Evolutionary conservation across 805 yeast species (phyloP).

Genomic region (Kodamaea neixiangensis): DNA sequence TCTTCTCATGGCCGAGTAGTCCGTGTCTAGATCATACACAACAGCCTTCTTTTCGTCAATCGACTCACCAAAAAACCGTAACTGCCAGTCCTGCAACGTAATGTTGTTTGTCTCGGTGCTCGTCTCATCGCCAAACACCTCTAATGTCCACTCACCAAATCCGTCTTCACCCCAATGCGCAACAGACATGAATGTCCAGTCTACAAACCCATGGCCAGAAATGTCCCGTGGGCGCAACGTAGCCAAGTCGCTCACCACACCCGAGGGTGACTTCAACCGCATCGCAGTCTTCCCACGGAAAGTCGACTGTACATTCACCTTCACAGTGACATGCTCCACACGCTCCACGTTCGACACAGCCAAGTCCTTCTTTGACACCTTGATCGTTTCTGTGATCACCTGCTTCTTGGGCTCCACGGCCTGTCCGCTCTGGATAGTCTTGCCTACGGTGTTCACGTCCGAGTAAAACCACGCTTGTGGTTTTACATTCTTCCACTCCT

Average conservation of each 20-base stretch:
- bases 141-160: slow-evolving; percentile 78
- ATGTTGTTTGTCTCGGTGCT: slow-evolving; percentile 38
- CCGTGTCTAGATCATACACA: slow-evolving; percentile 51
- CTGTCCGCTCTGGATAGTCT: slow-evolving; percentile 15
- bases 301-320: slow-evolving; percentile 65
- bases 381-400: slow-evolving; percentile 30
- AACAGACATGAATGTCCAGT: slow-evolving; percentile 96
- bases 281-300: slow-evolving; percentile 72
- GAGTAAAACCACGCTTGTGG: slow-evolving; percentile 84
- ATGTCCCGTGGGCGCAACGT: slow-evolving; percentile 61
- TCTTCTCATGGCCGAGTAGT: slow-evolving; percentile 43
- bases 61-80: slow-evolving; percentile 81
- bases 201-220: slow-evolving; percentile 56
- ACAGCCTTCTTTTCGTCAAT: slow-evolving; percentile 64
- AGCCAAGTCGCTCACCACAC: slow-evolving; percentile 73
- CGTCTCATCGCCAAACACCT: slow-evolving; percentile 45
- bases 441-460: slow-evolving; percentile 38
- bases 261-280: slow-evolving; percentile 71
- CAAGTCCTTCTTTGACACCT: slow-evolving; percentile 51
- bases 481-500: slow-evolving; percentile 78
- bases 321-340: slow-evolving; percentile 84
- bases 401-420: slow-evolving; percentile 9
- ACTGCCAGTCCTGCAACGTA: slow-evolving; percentile 65
- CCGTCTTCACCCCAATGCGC: slow-evolving; percentile 95
- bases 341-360: slow-evolving; percentile 60